Base-by-base conservation (phyloP, 2,329 filamentous ascomycete species). In the Seiridium cupressi region DNA sequence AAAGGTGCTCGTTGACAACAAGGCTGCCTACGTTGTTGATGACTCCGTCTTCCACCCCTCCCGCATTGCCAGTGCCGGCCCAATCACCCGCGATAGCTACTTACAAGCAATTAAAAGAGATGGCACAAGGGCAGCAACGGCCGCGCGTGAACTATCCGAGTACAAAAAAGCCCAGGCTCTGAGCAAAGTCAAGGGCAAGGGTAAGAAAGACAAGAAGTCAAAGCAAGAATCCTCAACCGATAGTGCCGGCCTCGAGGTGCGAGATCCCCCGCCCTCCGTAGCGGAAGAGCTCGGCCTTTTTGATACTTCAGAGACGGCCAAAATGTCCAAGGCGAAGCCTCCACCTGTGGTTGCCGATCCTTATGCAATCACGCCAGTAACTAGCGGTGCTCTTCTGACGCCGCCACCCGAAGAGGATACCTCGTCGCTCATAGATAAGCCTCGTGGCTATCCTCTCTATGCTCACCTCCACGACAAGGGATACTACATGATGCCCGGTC, bases 401-500 rank as follows among this genome's bases (percentile, higher is more conserved):
- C 59, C 57, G 44, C 54, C 48, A 47, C 60, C 55, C 6, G 53
- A 54, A 34, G 58, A 36, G n/a, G 55, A 46, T 13, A 59, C 63
- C 8, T 40, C 59, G 1, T 10, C 60, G 2, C 55, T 62, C 18
- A 59, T 72, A 57, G 62, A 70, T 7, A 65, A 70, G 0, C 77
- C 84, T 3, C 74, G 76, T 18, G 88, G 86, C 2, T 93, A 92
- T 66, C 87, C 91, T 3, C 79, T 98, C 31, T 97, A 92, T 75
- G 86, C 85, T 42, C 89, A 95, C 71, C 80, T 99, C 34, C 91
- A 97, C 70, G 81, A 83, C 6, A 81, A 84, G 18, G 91, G 90
- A 55, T 97, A 94, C 76, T 98, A 90, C 77, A 87, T 95, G 70
- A 93, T 93, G 58, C 95, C 95, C 1, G 95, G 95, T 7, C 82